Evolutionary conservation across 169 alveolate genomes (phyloP), one percentile per base, ranked within the genome.

Genomic region (Cryptosporidium ubiquitum): DNA sequence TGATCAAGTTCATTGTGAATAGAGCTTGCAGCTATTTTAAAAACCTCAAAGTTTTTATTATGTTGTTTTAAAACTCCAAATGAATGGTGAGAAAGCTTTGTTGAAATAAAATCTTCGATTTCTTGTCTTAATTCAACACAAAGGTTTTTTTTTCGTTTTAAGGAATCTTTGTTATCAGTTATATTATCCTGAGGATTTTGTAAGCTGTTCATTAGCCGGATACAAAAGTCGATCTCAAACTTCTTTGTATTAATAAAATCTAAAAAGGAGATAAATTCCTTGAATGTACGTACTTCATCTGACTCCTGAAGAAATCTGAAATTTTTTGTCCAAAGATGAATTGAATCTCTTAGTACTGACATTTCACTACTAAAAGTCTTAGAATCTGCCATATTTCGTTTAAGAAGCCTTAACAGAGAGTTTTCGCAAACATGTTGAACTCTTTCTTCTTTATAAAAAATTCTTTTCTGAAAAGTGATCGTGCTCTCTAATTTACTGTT

Each of bases 151-250:
- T 73, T 73, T 20, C 70, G 42, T n/a, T 4, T 33, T n/a, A 73
- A 31, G 1, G 20, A 29, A 29, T 73, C 70, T 52, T 40, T 55
- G 51, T 55, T 0, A 23, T 16, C 51, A 16, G 7, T 16, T 12
- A 20, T 35, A 29, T 73, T 29, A 16, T n/a, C 16, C 10, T 55
- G 12, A 14, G n/a, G 58, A 5, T 9, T 35, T 31, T 64, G 42
- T 14, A 73, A 37, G 33, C 33, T 55, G 6, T 33, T 39, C n/a
- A 47, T n/a, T 16, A 79, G 29, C 20, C 69, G 68, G n/a, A 79
- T 79, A 64, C 89, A 79, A 35, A 61, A 79, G n/a, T 79, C 68
- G 23, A 79, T 79, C 20, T 60, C 69, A 23, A 79, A 37, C 64
- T 44, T 79, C 37, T 47, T 79, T 2, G 73, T 18, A 14, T 61